Base-by-base conservation (phyloP, 2,329 filamentous ascomycete genomes). In the Diaporthe amygdali region DNA sequence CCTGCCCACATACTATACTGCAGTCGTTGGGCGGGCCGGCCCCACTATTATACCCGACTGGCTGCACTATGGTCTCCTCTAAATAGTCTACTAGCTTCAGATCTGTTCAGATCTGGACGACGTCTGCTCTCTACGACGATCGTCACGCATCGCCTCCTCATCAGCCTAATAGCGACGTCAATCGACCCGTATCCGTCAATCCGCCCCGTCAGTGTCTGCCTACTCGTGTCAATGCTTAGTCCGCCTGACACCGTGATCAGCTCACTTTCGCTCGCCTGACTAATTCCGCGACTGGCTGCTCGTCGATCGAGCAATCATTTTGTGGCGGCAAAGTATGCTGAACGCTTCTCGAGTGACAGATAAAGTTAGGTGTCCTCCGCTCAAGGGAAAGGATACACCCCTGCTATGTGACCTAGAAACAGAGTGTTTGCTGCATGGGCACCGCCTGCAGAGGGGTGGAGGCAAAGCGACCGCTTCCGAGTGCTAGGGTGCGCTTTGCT, bases 71-170 rank as follows among this genome's bases (percentile, higher is more conserved):
- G 56, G 34, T 34, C 37, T n/a, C 30, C 44, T 27, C 12, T 37
- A 22, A 17, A 63, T 25, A 14, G 14, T 8, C 2, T 49, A 68
- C 22, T 68, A 59, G 66, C 66, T 59, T 41, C 66, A 68, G 66
- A 68, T 68, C 66, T 37, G 52, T 59, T 41, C 66, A 68, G 66
- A 68, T 68, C 66, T 37, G 52, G 20, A 68, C 41, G 22, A 49
- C n/a, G 15, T 37, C 52, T 59, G 52, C n/a, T n/a, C 44, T 59
- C 22, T 30, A 51, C 41, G 44, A 41, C 68, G 71, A 72, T 72
- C 71, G 71, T 71, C 49, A 34, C 37, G n/a, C 32, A 69, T 68
- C 71, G 59, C 34, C 44, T 32, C 59, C 54, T 27, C 25, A 20
- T 17, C 54, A 47, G 39, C 39, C 3, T n/a, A 25, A 17, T 20